Base-by-base conservation (phyloP, 2,329 filamentous ascomycete genomes). In the Fusarium sp. region DNA sequence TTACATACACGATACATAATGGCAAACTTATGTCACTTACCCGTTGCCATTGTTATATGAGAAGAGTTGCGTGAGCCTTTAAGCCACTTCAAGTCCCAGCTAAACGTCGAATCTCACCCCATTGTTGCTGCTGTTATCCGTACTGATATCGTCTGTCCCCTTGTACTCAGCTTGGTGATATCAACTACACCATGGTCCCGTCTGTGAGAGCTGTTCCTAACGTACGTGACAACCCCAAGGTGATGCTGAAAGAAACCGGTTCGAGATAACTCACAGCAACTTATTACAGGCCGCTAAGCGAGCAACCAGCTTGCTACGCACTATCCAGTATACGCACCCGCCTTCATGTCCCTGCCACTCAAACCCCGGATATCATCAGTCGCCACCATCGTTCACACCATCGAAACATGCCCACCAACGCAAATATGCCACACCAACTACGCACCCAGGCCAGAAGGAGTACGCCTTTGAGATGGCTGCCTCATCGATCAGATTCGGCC, bases 381-480 rank as follows among this genome's bases (percentile, higher is more conserved):
- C 86, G 39, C 85, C 85, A 40, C 81, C 88, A 40, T 84, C 87
- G 63, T 82, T 95, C 63, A 80, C 84, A 17, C 85, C 85, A 22
- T 84, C 82, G 46, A 66, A 75, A 70, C 61, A 79, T 70, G 70
- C 81, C 34, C 81, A 75, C 33, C 66, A 71, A 24, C 79, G 88
- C 34, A 84, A 83, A 50, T 90, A 88, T 79, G 94, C 93, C n/a
- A 95, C 93, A 0, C 93, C 95, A 0, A 83, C 92, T 33, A 76
- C 75, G 39, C 69, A 76, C 20, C 82, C 92, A 28, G 81, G 86
- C 10, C 86, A 94, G 76, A 97, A 97, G 79, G 96, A 99, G 79
- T 99, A 99, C 82, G 96, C 96, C 15, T 99, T 99, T 78, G 96
- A 99, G 80, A 97, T 99, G 95, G 96, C 96, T 0, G 94, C 96